Evolutionary conservation across 495 filamentous ascomycete genomes (phyloP).

Genomic region (Cercophora samala): DNA sequence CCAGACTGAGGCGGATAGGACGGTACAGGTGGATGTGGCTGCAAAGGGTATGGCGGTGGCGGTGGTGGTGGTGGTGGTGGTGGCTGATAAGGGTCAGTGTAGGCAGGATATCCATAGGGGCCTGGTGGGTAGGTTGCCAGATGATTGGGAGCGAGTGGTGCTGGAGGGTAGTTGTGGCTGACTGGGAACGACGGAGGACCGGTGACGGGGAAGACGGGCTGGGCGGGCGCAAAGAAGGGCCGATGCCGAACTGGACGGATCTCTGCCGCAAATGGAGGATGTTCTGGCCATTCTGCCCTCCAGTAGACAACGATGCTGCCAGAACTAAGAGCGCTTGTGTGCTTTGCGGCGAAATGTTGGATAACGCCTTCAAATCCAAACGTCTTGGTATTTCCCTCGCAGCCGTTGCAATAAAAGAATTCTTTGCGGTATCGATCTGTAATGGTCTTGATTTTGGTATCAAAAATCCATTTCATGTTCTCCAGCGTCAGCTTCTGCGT

Average conservation of each 20-base stretch:
- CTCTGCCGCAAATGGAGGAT: slow-evolving; percentile 64
- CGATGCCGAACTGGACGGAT: slow-evolving; percentile 36
- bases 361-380: slow-evolving; percentile 75
- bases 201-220: background rate
- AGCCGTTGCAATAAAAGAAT: slow-evolving; percentile 70
- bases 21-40: slow-evolving; percentile 35
- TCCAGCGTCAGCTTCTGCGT: slow-evolving; percentile 64
- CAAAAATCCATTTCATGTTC: slow-evolving; percentile 83
- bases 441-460: slow-evolving; percentile 65
- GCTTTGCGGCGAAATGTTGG: slow-evolving; percentile 78
- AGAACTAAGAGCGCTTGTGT: slow-evolving; percentile 62
- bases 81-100: slow-evolving; percentile 35
- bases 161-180: slow-evolving; percentile 36
- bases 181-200: slow-evolving; percentile 18
- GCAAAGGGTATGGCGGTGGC: background rate
- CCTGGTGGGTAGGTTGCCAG: slow-evolving; percentile 36
- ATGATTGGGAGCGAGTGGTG: slow-evolving; percentile 16
- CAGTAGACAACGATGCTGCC: slow-evolving; percentile 70
- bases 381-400: slow-evolving; percentile 56
- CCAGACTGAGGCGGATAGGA: slow-evolving; percentile 29
- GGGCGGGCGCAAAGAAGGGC: slow-evolving; percentile 9
- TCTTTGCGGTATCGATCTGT: slow-evolving; percentile 62
- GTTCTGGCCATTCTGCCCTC: slow-evolving; percentile 74
- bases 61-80: slow-evolving; percentile 13
- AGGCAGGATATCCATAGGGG: slow-evolving; percentile 40